phyloP scores from a whole-genome alignment of 1,139 yeast species.

The Yamadazyma friedrichii region DNA sequence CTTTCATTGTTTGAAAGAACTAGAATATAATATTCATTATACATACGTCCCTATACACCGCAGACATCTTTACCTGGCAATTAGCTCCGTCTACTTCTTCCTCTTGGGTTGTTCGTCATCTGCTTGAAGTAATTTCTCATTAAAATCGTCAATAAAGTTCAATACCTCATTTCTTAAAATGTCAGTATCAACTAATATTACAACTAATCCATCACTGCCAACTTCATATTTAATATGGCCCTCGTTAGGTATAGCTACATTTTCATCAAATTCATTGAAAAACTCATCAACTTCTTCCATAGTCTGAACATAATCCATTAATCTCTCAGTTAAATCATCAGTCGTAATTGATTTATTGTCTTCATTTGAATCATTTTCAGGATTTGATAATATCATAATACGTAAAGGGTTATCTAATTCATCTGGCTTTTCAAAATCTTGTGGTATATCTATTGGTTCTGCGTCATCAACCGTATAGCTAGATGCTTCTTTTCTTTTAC shows the following conservation, averaged over 20 bases:
- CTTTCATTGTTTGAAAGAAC: too few species aligned
- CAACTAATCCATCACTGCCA: slow-evolving; percentile 69
- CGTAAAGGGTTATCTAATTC: slow-evolving; percentile 46
- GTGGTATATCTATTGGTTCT: slow-evolving; percentile 8
- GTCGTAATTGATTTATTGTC: not conserved
- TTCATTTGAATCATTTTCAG: slow-evolving; percentile 10
- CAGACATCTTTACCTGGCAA: too few species aligned
- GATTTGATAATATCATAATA: slow-evolving; percentile 38
- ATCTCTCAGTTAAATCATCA: slow-evolving; percentile 54
- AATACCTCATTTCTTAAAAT: slow-evolving; percentile 32
- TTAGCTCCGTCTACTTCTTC: slow-evolving; percentile 2
- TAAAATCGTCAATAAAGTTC: slow-evolving; percentile 37
- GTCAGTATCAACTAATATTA: slow-evolving; percentile 48
- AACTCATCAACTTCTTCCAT: slow-evolving; percentile 54
- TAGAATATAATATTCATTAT: too few species aligned
- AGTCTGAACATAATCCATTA: slow-evolving; percentile 44
- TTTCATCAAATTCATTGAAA: slow-evolving; percentile 61
- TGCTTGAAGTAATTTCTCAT: slow-evolving; percentile 11
- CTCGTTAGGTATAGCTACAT: slow-evolving; percentile 64
- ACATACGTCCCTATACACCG: too few species aligned
- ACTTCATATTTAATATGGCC: slow-evolving; percentile 68
- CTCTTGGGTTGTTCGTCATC: slow-evolving; percentile 1
- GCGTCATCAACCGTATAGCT: slow-evolving; percentile 15
- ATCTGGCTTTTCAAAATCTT: slow-evolving; percentile 19
- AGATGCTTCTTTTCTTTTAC: slow-evolving; percentile 14